Evolutionary conservation across 495 filamentous ascomycete genomes (phyloP), one percentile per base, ranked within the genome.

Genomic region (Xylona heveae): DNA sequence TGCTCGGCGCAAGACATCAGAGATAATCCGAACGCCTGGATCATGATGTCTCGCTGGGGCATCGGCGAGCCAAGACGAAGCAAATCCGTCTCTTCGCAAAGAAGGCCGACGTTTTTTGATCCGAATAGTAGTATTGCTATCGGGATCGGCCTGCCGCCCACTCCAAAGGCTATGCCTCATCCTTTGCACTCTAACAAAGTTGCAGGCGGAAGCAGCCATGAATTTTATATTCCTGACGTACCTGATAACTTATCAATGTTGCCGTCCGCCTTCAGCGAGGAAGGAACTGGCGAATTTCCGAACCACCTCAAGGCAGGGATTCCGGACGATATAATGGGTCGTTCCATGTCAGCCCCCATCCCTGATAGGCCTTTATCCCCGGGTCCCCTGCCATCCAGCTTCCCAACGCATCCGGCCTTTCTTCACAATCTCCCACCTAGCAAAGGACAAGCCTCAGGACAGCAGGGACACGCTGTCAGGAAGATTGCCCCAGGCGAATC

Each of bases 161-260:
- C 36, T 9, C 36, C 36, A n/a, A 34, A 30, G 12, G 36, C 36
- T 8, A 38, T 38, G 36, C 36, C 31, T 12, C 36, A 38, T 27
- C 36, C 36, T 16, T 20, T 20, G 10, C 36, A 38, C 36, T 20
- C 21, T 2, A 38, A 36, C 7, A 24, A 35, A 17, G 19, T 10
- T 7, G 36, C 36, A 8, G 36, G n/a, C n/a, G n/a, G n/a, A n/a
- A n/a, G n/a, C n/a, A n/a, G n/a, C n/a, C n/a, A n/a, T n/a, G n/a
- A n/a, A n/a, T n/a, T n/a, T n/a, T n/a, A 23, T 20, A 32, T 38
- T 8, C 36, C 36, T 0, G 31, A 21, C 6, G 23, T 38, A 8
- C 36, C 36, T 8, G 8, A 25, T 25, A 30, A 30, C 6, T 23
- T 37, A n/a, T n/a, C n/a, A n/a, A n/a, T n/a, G n/a, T n/a, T n/a